These are phyloP conservation scores for Drechslerella stenobrocha DNA, from an alignment of 2,329 filamentous ascomycete species.

Conservation along the genomic window DNA sequence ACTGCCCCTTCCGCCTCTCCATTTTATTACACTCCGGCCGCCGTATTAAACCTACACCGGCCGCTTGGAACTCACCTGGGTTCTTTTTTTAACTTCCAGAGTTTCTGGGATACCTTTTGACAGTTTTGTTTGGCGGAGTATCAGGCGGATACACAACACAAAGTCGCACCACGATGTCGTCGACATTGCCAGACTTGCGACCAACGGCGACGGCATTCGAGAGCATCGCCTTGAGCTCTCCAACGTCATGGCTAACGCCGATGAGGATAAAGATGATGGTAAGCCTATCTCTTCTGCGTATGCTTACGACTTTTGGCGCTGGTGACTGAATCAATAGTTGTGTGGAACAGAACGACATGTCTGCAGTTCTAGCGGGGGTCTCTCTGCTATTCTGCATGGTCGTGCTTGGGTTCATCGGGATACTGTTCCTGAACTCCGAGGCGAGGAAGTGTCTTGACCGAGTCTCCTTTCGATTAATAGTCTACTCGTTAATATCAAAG, in stretches of 20 bases:
- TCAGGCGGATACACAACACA: neutral
- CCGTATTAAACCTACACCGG: neutral
- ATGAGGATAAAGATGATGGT: slow-evolving; percentile 47
- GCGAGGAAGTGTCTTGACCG: slow-evolving; percentile 48
- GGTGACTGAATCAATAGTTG: neutral
- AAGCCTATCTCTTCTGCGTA: neutral
- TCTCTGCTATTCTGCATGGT: slow-evolving; percentile 44
- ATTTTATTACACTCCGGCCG: neutral
- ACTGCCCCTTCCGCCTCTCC: neutral
- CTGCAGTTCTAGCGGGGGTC: slow-evolving; percentile 50
- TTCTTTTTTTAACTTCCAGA: neutral
- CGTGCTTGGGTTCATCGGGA: slow-evolving; percentile 41
- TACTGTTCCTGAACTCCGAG: slow-evolving; percentile 46
- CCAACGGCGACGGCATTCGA: slow-evolving; percentile 14
- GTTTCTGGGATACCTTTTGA: neutral
- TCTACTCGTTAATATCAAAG: slow-evolving; percentile 51
- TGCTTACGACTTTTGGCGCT: neutral
- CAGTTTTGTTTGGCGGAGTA: neutral
- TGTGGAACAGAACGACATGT: slow-evolving; percentile 50
- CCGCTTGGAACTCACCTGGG: neutral
- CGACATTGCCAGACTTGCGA: slow-evolving; percentile 15
- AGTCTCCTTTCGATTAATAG: slow-evolving; percentile 50
- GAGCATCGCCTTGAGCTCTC: slow-evolving; percentile 13
- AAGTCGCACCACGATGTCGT: slow-evolving; percentile 24
- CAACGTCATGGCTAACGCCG: slow-evolving; percentile 44